Evolutionary conservation across 1,139 yeast species (phyloP).

Genomic region (Kurtzmaniella quercitrusa): DNA sequence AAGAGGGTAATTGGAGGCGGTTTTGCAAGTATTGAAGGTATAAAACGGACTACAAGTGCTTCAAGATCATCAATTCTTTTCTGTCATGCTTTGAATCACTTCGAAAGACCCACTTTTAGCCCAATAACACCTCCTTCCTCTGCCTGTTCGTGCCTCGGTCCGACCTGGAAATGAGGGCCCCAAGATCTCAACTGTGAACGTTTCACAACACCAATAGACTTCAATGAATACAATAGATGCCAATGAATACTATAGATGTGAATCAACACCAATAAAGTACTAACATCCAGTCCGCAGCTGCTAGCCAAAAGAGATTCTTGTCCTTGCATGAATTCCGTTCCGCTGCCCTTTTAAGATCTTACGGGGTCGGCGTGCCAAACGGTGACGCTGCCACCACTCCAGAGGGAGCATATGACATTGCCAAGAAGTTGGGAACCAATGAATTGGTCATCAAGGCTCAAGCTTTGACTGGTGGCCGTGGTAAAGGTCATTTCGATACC

Average conservation of each 20-base stretch:
- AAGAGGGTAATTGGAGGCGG: neutral
- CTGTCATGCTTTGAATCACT: no score
- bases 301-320: slow-evolving; percentile 56
- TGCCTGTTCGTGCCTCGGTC: neutral
- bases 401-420: slow-evolving; percentile 80
- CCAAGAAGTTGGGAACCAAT: slow-evolving; percentile 58
- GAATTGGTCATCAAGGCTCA: slow-evolving; percentile 96
- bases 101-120: neutral
- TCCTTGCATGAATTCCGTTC: slow-evolving; percentile 97
- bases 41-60: no score
- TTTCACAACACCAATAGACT: neutral
- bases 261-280: no score
- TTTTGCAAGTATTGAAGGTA: no score
- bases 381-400: slow-evolving; percentile 92
- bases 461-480: slow-evolving; percentile 99
- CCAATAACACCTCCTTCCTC: neutral
- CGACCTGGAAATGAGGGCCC: neutral
- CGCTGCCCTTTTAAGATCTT: slow-evolving; percentile 74
- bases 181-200: neutral
- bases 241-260: no score
- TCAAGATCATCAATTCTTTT: no score
- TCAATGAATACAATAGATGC: no score
- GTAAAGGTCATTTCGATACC: slow-evolving; percentile 95
- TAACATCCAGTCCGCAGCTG: slow-evolving; percentile 13
- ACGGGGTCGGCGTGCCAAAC: slow-evolving; percentile 87